Evolutionary conservation across 1,139 yeast species (phyloP), one percentile per base, ranked within the genome.

Genomic region (Suhomyces atakaporum): DNA sequence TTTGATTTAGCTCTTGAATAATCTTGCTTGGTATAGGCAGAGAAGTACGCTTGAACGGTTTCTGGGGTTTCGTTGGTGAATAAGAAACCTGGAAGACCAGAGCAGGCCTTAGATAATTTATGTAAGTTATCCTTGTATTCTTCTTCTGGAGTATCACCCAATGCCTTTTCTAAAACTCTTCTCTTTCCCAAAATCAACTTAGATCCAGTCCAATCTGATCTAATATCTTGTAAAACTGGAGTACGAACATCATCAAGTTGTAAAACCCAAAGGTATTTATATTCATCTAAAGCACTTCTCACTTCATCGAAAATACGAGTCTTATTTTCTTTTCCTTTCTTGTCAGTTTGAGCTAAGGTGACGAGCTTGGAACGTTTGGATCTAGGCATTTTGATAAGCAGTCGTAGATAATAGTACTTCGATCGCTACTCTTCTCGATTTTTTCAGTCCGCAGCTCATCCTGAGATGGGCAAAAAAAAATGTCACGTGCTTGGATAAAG

Each of bases 281-380:
- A 84, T 35, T 77, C 72, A 54, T 92, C 97, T 43, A 92, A 75
- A 15, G 85, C 81, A 45, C 76, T 75, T 66, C 96, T 81, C 38
- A 92, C 84, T 48, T 89, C 96, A 56, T 89, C 96, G 48, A 89
- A 92, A 51, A 90, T 81, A 57, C 92, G 76, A 52, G 81, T 92
- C 62, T 92, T 92, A 63, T 89, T 90, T 53, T 88, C 97, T 50
- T 83, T 82, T 38, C 96, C 96, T 63, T 92, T 92, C 66, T 89
- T 92, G 49, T 89, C 97, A 44, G 97, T 90, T 61, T 90, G 92
- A 25, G 98, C 92, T 53, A 92, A 74, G n/a, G 97, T 87, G 44
- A 92, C 95, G 54, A 86, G 80, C 76, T 82, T 86, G 47, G 95
- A 81, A 79, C 97, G 89, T 66, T 80, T 89, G 29, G 96, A 88